A percentile compares a stretch with the other conserved stretches of the same genome.
Conservation (phyloP, 192 early-diverging fungal species). For the Geranomyces variabilis region DNA sequence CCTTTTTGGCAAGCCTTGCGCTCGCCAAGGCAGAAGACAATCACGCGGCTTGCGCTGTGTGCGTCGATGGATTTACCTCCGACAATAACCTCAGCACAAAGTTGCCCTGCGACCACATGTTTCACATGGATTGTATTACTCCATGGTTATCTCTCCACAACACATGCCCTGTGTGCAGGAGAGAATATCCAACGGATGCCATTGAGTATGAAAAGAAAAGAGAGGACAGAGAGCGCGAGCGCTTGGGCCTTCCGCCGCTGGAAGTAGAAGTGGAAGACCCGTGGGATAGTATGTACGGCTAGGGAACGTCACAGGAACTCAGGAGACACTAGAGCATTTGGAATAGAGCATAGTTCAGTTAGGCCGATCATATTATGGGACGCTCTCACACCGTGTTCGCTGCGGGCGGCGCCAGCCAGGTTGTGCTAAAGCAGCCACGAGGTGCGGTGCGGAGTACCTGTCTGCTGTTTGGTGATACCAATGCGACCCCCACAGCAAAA, state of each 20-base stretch:
- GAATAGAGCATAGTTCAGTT: too few relatives aligned
- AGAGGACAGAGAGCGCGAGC: constrained; percentile 20
- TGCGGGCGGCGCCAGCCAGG: too few relatives aligned
- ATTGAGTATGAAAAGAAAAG: constrained; percentile 38
- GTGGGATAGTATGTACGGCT: constrained; percentile 43
- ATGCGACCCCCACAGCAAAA: too few relatives aligned
- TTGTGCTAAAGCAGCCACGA: too few relatives aligned
- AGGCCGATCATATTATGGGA: too few relatives aligned
- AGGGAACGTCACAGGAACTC: too few relatives aligned
- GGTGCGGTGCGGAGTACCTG: too few relatives aligned
- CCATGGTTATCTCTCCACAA: constrained; percentile 50
- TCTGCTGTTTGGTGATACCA: too few relatives aligned
- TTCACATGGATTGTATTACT: constrained; percentile 37
- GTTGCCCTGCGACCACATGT: constrained; percentile 39
- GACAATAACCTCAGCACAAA: background rate
- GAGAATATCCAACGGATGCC: constrained; percentile 45
- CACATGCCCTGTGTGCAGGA: constrained; percentile 45
- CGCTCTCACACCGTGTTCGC: too few relatives aligned
- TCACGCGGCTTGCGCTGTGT: constrained; percentile 36
- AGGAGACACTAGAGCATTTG: too few relatives aligned
- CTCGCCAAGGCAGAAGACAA: background rate
- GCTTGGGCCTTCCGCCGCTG: background rate
- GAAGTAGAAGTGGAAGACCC: constrained; percentile 35
- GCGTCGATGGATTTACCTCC: constrained; percentile 28
- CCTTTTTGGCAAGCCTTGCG: constrained; percentile 22